These are phyloP conservation scores for Taxillus chinensis DNA, from an alignment of 164 flowering plant species.

Conservation along the genomic window DNA sequence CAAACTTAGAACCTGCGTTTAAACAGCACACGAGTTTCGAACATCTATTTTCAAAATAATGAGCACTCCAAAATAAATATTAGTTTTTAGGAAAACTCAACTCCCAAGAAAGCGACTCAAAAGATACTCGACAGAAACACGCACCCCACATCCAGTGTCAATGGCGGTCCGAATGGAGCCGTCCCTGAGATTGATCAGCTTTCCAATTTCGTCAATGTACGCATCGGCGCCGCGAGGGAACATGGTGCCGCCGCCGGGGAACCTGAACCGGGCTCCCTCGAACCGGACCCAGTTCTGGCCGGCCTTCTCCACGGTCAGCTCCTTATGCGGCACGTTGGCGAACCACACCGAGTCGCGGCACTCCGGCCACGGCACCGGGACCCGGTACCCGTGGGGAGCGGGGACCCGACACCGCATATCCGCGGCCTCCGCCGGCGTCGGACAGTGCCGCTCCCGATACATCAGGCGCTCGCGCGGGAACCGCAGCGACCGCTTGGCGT, in stretches of 20 bases:
- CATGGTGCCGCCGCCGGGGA: slow-evolving; percentile 99
- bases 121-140: slow-evolving; percentile 10
- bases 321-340: slow-evolving; percentile 79
- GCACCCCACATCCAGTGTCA: slow-evolving; percentile 98
- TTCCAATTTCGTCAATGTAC: slow-evolving; percentile 74
- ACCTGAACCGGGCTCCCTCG: slow-evolving; percentile 58
- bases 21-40: too few relatives aligned
- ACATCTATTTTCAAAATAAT: too few relatives aligned
- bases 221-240: slow-evolving; percentile 81
- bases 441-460: slow-evolving; percentile 88
- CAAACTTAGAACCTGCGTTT: too few relatives aligned
- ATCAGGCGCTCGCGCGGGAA: slow-evolving; percentile 43
- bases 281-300: slow-evolving; percentile 82
- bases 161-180: slow-evolving; percentile 87
- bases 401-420: slow-evolving; percentile 55
- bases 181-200: slow-evolving; percentile 50
- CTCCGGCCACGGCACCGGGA: slow-evolving; percentile 78
- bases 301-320: slow-evolving; percentile 73
- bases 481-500: slow-evolving; percentile 46
- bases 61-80: too few relatives aligned
- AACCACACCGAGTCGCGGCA: slow-evolving; percentile 75
- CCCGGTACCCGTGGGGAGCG: slow-evolving; percentile 65
- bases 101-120: too few relatives aligned
- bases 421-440: slow-evolving; percentile 38
- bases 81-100: too few relatives aligned